Evolutionary conservation across 2,329 filamentous ascomycete genomes (phyloP).

Genomic region (Bipolaris victoriae): DNA sequence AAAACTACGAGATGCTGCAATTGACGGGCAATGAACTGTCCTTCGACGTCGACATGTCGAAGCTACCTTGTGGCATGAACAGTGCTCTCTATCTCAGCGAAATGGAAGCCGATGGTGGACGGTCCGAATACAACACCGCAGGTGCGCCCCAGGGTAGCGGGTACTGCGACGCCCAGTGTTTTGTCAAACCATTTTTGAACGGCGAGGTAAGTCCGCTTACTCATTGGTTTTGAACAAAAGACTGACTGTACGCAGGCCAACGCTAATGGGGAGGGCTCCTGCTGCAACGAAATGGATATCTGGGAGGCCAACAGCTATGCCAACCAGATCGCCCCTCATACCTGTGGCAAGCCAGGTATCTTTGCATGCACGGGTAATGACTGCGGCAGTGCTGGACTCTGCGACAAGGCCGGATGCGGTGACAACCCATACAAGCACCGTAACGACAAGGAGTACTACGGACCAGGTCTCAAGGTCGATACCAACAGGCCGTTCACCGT

Average conservation of each 20-base stretch:
- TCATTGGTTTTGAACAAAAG: conserved; percentile 9
- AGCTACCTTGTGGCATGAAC: conserved; percentile 51
- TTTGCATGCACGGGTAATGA: conserved; percentile 52
- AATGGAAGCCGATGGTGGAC: conserved; percentile 48
- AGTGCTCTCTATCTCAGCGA: conserved; percentile 50
- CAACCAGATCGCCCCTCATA: conserved; percentile 57
- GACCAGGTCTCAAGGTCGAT: conserved; percentile 57
- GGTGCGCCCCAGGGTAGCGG: conserved; percentile 67
- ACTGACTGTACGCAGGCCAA: conserved; percentile 52
- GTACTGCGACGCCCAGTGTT: conserved; percentile 60
- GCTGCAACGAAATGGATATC: conserved; percentile 64
- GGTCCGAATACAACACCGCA: conserved; percentile 48
- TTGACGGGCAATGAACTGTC: conserved; percentile 72
- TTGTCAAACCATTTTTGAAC: conserved; percentile 45
- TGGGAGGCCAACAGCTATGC: conserved; percentile 61
- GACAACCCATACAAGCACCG: conserved; percentile 41
- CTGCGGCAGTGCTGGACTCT: conserved; percentile 44
- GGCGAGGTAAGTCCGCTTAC: conserved; percentile 39
- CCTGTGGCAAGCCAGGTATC: conserved; percentile 55
- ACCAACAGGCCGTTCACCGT: conserved; percentile 67
- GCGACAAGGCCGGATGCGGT: conserved; percentile 46
- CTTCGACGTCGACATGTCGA: conserved; percentile 69
- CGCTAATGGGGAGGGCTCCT: conserved; percentile 53
- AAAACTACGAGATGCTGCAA: conserved; percentile 69
- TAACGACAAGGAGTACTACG: conserved; percentile 37